These are phyloP conservation scores for Fusarium decemcellulare DNA, from an alignment of 2,329 filamentous ascomycete species.

Conservation along the genomic window DNA sequence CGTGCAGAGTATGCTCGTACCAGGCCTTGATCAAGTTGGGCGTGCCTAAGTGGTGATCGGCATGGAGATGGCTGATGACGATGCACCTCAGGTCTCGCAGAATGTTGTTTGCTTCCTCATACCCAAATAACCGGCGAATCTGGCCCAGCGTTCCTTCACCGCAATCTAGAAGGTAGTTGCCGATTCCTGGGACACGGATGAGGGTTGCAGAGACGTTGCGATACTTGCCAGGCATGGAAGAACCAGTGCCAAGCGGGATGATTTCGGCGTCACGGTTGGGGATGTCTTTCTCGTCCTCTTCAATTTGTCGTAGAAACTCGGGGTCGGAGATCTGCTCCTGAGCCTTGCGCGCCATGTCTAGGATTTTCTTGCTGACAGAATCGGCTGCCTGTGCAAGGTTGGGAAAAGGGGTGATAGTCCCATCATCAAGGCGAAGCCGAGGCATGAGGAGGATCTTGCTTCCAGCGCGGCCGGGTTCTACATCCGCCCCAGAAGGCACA, in stretches of 20 bases:
- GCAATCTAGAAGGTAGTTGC: conserved; percentile 92
- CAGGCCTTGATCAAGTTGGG: conserved; percentile 87
- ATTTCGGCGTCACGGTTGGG: conserved; percentile 85
- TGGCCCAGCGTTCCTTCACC: conserved; percentile 95
- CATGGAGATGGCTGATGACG: conserved; percentile 96
- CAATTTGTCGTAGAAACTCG: conserved; percentile 64
- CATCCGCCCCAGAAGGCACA: conserved; percentile 43
- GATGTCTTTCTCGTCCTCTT: conserved; percentile 72
- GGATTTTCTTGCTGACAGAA: conserved; percentile 58
- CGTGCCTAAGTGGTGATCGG: conserved; percentile 94
- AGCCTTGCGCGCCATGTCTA: conserved; percentile 67
- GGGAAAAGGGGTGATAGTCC: conserved; percentile 60
- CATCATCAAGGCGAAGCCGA: conserved; percentile 60
- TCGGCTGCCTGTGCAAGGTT: conserved; percentile 62
- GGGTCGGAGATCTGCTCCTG: conserved; percentile 57
- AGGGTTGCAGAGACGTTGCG: conserved; percentile 95
- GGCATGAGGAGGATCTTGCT: conserved; percentile 64
- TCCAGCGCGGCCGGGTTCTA: conserved; percentile 60
- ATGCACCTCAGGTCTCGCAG: conserved; percentile 85
- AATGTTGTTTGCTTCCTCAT: conserved; percentile 76
- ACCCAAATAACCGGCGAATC: conserved; percentile 79
- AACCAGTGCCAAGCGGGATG: conserved; percentile 91
- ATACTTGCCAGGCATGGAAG: conserved; percentile 90
- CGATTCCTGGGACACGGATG: conserved; percentile 84
- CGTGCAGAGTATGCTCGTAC: conserved; percentile 69